Conservation (phyloP, 176 grass and related monocot species). For the Triticum urartu region DNA sequence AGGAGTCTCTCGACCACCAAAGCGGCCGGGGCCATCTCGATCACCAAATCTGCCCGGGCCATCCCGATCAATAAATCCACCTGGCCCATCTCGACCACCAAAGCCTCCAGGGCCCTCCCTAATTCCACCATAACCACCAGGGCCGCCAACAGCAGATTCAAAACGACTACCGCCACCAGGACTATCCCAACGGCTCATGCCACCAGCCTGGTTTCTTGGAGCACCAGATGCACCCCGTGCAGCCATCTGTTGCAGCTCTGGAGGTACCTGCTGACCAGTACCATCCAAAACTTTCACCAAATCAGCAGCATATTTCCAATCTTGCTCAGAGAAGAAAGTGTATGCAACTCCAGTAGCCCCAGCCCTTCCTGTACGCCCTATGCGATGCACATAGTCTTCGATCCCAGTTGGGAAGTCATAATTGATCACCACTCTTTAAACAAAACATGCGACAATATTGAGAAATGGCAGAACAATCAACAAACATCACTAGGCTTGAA, state of each 20-base stretch:
- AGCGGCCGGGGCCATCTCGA: constrained; percentile 40
- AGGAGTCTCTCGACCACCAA: constrained; percentile 13
- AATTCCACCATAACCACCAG: constrained; percentile 45
- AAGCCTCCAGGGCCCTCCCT: constrained; percentile 56
- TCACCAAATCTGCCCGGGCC: constrained; percentile 31
- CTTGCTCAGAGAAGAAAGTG: constrained; percentile 91
- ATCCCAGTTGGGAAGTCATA: constrained; percentile 95
- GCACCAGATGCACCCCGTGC: constrained; percentile 48
- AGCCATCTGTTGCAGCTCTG: constrained; percentile 71
- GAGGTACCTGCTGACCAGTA: constrained; percentile 86
- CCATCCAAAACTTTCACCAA: constrained; percentile 94
- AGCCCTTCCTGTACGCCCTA: constrained; percentile 91
- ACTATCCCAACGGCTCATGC: constrained; percentile 56
- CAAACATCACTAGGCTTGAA: background rate
- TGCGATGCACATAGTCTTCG: constrained; percentile 94
- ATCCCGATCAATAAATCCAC: constrained; percentile 31
- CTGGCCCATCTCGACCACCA: constrained; percentile 28
- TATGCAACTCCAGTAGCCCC: constrained; percentile 86
- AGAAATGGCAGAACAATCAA: constrained; percentile 18
- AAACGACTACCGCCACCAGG: constrained; percentile 39
- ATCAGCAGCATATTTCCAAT: constrained; percentile 88
- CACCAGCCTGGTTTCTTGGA: constrained; percentile 50
- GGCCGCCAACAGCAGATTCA: constrained; percentile 42
- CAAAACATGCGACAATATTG: constrained; percentile 16
- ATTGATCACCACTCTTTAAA: constrained; percentile 90